phyloP scores from a whole-genome alignment of 2,329 filamentous ascomycete genomes.

The Allantophomopsis lycopodina region DNA sequence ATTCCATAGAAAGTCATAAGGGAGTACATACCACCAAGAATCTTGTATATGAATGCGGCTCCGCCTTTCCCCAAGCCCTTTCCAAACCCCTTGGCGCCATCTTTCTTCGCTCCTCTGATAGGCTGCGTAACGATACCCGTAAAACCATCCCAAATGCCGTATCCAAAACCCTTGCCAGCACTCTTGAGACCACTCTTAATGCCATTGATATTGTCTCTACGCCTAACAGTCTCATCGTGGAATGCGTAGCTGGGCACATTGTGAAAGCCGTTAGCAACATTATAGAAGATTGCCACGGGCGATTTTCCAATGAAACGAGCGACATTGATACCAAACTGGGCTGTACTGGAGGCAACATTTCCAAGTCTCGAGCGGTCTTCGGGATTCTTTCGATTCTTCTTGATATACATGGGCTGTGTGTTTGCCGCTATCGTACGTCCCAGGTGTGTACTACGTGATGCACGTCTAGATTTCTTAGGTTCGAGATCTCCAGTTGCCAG shows the following conservation, averaged over 20 bases:
- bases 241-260: not conserved
- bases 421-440: too few species aligned
- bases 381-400: not conserved
- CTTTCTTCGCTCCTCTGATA: conserved; percentile 37
- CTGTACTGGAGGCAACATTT: not conserved
- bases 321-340: not conserved
- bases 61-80: conserved; percentile 41
- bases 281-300: not conserved
- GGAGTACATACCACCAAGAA: too few species aligned
- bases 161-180: not conserved
- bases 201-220: not conserved
- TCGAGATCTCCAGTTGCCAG: too few species aligned
- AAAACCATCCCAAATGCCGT: conserved; percentile 49
- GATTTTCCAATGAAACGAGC: not conserved
- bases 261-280: not conserved
- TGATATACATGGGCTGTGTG: too few species aligned
- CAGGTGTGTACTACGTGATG: too few species aligned
- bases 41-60: too few species aligned
- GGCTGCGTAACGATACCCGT: conserved; percentile 49
- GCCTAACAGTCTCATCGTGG: not conserved
- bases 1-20: too few species aligned
- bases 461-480: too few species aligned
- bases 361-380: not conserved
- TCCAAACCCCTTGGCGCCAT: conserved; percentile 36
- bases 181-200: not conserved